These are phyloP conservation scores for Wallacemonas sp. DNA, from an alignment of 208 protist genomes.

Conservation along the genomic window DNA sequence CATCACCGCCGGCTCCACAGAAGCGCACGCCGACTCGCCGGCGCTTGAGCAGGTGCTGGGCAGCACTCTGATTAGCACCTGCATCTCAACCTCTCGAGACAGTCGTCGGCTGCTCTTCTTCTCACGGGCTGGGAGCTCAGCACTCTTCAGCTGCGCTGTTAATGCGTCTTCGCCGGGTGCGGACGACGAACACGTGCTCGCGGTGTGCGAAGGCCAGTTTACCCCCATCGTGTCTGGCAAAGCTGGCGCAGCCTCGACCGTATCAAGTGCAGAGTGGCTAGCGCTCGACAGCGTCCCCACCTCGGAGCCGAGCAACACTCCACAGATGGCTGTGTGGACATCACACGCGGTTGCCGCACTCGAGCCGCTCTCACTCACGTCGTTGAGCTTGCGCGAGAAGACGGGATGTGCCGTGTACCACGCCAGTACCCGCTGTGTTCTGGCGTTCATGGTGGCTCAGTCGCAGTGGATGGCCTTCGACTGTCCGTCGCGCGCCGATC, in stretches of 20 bases:
- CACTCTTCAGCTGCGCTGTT: background rate
- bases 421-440: background rate
- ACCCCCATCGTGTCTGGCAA: background rate
- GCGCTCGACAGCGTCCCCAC: too few relatives aligned
- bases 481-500: background rate
- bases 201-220: background rate
- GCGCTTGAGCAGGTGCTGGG: constrained; percentile 13
- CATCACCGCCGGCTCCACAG: background rate
- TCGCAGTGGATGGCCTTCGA: constrained; percentile 11
- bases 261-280: too few relatives aligned
- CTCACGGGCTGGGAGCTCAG: background rate
- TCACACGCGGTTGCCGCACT: background rate
- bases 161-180: background rate
- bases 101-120: background rate
- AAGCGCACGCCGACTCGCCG: background rate
- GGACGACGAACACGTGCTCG: background rate
- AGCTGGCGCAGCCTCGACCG: too few relatives aligned
- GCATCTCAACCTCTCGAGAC: background rate
- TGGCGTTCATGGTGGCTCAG: constrained; percentile 7
- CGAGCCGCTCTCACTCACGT: background rate
- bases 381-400: background rate
- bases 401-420: constrained; percentile 8
- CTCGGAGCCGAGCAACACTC: background rate
- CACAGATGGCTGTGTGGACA: background rate
- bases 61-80: background rate